phyloP scores from a whole-genome alignment of 345 rosid genomes.

The Aegle marmelos region DNA sequence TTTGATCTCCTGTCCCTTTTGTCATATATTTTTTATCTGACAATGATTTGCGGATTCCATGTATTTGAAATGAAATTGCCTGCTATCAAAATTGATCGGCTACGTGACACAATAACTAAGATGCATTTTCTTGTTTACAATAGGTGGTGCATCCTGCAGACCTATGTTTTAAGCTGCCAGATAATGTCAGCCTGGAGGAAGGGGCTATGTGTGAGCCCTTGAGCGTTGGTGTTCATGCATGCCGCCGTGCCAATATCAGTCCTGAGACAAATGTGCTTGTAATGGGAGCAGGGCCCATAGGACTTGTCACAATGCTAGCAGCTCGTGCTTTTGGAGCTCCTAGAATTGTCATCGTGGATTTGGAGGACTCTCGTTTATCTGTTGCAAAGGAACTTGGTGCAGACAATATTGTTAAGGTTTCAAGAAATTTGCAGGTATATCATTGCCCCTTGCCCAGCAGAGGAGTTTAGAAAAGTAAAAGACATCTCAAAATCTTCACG shows the following conservation, averaged over 20 bases:
- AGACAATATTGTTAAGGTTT: slow-evolving; percentile 59
- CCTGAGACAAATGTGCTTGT: slow-evolving; percentile 71
- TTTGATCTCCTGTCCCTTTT: background rate
- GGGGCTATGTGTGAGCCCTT: slow-evolving; percentile 98
- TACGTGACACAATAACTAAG: background rate
- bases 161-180: slow-evolving; percentile 83
- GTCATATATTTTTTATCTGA: background rate
- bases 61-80: background rate
- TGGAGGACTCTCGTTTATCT: slow-evolving; percentile 65
- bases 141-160: slow-evolving; percentile 95
- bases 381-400: slow-evolving; percentile 80
- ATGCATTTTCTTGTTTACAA: slow-evolving; percentile 3
- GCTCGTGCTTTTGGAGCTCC: slow-evolving; percentile 94
- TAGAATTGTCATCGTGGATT: slow-evolving; percentile 69
- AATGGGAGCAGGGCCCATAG: slow-evolving; percentile 94
- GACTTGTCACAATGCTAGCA: slow-evolving; percentile 76
- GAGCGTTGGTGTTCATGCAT: slow-evolving; percentile 93
- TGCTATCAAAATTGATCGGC: slow-evolving; percentile 4
- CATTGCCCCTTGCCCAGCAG: background rate
- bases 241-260: slow-evolving; percentile 75
- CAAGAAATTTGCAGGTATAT: slow-evolving; percentile 59
- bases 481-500: background rate
- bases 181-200: slow-evolving; percentile 88
- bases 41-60: background rate
- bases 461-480: background rate